Base-by-base conservation (phyloP, 2,329 filamentous ascomycete species). In the Seiridium cupressi region DNA sequence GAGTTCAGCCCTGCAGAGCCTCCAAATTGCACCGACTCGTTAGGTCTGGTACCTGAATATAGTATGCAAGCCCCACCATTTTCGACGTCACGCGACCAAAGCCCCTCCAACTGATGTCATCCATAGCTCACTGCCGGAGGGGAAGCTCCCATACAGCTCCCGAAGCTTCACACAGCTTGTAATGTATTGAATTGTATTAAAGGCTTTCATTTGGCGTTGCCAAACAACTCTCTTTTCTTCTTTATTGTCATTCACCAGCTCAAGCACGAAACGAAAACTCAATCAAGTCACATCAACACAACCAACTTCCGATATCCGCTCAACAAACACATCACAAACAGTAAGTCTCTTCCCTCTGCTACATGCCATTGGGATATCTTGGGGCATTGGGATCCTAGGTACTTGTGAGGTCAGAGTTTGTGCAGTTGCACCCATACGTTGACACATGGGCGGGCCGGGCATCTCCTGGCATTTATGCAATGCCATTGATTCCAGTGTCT, bases 31-130 rank as follows among this genome's bases (percentile, higher is more conserved):
- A 7, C 13, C 38, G 13, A 8, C 7, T 18, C 38, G 49, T 34
- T 53, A 53, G 32, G 38, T 35, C 18, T 18, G 49, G 49, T 53
- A 51, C 49, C 49, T 51, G 49, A 18, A 38, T 18, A 35, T 35
- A 34, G 35, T 34, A 34, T 13, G 49, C n/a, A 34, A 53, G 49
- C 49, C 49, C 49, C 49, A 53, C 49, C 49, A 40, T 13, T 18
- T n/a, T 53, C 38, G 49, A 53, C 49, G 49, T 53, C 49, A 53
- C 18, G 34, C 32, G 46, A 13, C n/a, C 9, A 18, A 31, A 35
- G 49, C 49, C 49, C 49, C 49, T 38, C 49, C 32, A 53, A 32
- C n/a, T 53, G 32, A 53, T 38, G 49, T 53, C 49, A 53, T 34
- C 18, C 18, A 26, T 26, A 26, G 18, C 18, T 26, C 9, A 53